A percentile compares a stretch with the other conserved stretches of the same genome.
Evolutionary conservation across 2,329 filamentous ascomycete species (phyloP).

Genomic region (Taxawa tesnikishii): DNA sequence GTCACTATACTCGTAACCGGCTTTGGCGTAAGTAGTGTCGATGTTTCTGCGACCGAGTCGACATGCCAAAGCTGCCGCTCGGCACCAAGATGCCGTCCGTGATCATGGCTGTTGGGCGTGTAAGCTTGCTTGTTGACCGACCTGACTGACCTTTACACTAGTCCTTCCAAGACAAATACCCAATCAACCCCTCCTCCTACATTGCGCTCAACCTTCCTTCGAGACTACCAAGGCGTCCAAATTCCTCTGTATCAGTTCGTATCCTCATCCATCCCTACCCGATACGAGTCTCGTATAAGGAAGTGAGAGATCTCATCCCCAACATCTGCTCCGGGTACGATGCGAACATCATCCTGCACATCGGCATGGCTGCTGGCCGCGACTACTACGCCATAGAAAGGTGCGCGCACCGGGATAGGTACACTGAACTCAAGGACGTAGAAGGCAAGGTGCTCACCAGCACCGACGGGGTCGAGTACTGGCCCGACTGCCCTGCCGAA

Average conservation of each 20-base stretch:
- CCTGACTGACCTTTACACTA: constrained; percentile 22
- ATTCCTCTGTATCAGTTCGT: constrained; percentile 35
- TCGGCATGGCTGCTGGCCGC: constrained; percentile 61
- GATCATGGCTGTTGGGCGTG: no score
- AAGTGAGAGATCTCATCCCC: constrained; percentile 53
- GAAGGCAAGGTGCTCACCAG: constrained; percentile 34
- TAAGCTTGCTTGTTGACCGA: no score
- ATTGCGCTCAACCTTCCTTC: constrained; percentile 59
- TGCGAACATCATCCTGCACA: constrained; percentile 60
- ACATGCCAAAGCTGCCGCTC: no score
- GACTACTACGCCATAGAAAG: constrained; percentile 61
- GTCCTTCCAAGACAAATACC: constrained; percentile 61
- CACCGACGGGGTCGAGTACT: constrained; percentile 13
- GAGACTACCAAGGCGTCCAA: constrained; percentile 37
- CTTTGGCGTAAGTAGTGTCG: constrained; percentile 30
- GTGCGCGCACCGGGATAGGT: constrained; percentile 59
- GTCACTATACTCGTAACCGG: constrained; percentile 31
- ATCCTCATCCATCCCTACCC: constrained; percentile 54
- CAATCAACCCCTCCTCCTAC: constrained; percentile 69
- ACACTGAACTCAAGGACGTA: constrained; percentile 53
- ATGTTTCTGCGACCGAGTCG: no score
- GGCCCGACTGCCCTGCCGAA: constrained; percentile 15
- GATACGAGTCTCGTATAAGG: constrained; percentile 59
- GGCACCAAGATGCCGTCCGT: no score
- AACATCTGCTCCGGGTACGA: constrained; percentile 40